Evolutionary conservation across 1,284 basidiomycete genomes (phyloP).

Genomic region (Leccinum pachyderme): DNA sequence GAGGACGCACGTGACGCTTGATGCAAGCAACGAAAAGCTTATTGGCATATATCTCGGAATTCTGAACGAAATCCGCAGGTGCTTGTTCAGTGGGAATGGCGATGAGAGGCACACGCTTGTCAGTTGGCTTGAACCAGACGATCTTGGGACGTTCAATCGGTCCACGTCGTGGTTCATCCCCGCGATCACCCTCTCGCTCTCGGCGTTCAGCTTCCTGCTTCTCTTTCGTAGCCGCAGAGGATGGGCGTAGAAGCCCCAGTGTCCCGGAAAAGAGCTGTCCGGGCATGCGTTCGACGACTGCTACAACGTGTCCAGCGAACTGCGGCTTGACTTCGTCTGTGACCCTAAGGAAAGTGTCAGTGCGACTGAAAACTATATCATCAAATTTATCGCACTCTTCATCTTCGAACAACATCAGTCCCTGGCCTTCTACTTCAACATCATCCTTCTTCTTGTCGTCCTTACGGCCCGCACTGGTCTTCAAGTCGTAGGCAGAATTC

Average conservation of each 20-base stretch:
- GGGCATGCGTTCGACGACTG: constrained; percentile 98
- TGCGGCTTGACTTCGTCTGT: constrained; percentile 96
- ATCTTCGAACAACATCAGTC: constrained; percentile 93
- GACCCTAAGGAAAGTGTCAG: constrained; percentile 52
- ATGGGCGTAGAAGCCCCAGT: constrained; percentile 91
- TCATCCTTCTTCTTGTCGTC: constrained; percentile 99
- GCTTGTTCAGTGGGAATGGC: constrained; percentile 99
- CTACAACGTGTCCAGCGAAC: constrained; percentile 96
- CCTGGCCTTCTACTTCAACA: constrained; percentile 98
- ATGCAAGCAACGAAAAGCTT: constrained; percentile 97
- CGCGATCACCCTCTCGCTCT: constrained; percentile 91
- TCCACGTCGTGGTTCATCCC: constrained; percentile 71
- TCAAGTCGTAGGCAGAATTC: constrained; percentile 87
- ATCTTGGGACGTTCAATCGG: constrained; percentile 94
- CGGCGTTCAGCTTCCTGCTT: constrained; percentile 98
- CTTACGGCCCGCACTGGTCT: constrained; percentile 74
- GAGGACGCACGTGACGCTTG: constrained; percentile 80
- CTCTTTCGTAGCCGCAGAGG: constrained; percentile 98
- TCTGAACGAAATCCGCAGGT: constrained; percentile 93
- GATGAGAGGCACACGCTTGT: constrained; percentile 98
- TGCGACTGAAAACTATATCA: background rate
- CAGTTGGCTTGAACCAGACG: constrained; percentile 99
- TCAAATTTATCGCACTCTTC: constrained; percentile 68
- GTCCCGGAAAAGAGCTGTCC: constrained; percentile 98
- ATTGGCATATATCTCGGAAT: constrained; percentile 87